These are phyloP conservation scores for Elaeis guineensis DNA, from an alignment of 176 grass and related monocot genomes.

Conservation along the genomic window DNA sequence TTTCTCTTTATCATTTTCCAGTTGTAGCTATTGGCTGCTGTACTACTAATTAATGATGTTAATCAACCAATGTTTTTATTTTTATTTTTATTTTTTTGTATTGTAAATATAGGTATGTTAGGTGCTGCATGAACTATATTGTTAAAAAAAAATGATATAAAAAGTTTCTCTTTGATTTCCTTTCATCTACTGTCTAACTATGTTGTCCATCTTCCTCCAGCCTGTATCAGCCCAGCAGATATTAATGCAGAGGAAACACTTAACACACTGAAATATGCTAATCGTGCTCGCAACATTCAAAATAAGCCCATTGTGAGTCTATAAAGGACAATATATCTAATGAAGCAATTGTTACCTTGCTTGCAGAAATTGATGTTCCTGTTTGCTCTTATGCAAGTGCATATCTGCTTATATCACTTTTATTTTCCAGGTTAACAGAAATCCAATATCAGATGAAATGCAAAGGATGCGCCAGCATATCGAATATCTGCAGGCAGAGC, in stretches of 20 bases:
- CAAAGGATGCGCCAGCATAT: slow-evolving; percentile 96
- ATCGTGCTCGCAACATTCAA: slow-evolving; percentile 95
- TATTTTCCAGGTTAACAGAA: slow-evolving; percentile 79
- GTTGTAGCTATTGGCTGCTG: too few relatives aligned
- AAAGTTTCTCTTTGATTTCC: not conserved
- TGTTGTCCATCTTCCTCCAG: slow-evolving; percentile 44
- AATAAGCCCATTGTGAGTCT: slow-evolving; percentile 93
- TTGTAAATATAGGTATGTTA: too few relatives aligned
- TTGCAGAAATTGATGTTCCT: not conserved
- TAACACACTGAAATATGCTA: slow-evolving; percentile 98
- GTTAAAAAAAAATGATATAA: not conserved
- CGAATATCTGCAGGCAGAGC: slow-evolving; percentile 81
- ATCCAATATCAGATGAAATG: slow-evolving; percentile 97
- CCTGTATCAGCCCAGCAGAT: slow-evolving; percentile 98
- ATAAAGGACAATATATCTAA: too few relatives aligned
- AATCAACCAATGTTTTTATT: too few relatives aligned
- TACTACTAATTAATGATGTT: too few relatives aligned
- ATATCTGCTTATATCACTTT: slow-evolving; percentile 8
- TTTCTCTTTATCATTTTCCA: too few relatives aligned
- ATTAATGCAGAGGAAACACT: slow-evolving; percentile 98
- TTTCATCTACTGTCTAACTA: not conserved
- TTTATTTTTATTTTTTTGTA: too few relatives aligned
- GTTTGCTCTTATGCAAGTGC: slow-evolving; percentile 1
- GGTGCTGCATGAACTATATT: not conserved
- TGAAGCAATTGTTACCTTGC: too few relatives aligned